A percentile compares a stretch with the other conserved stretches of the same genome.
Conservation (phyloP, 805 yeast species). For the Candida fluviatilis region DNA sequence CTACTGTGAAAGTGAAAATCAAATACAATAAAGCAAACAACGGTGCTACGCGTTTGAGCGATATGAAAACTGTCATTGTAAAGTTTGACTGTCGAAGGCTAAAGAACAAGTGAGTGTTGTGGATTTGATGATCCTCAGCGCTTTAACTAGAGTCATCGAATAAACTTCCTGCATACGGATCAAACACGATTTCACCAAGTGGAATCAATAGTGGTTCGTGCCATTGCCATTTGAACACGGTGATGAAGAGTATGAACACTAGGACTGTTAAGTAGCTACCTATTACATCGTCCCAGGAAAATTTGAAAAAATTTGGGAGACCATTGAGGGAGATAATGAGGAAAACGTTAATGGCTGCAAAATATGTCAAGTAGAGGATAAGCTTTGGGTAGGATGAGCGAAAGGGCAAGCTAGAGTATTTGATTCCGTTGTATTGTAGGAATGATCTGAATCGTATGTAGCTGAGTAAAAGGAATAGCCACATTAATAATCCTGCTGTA, state of each 20-base stretch:
- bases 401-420: conserved; percentile 58
- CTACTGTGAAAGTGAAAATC: conserved; percentile 7
- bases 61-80: neutral
- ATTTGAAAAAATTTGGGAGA: conserved; percentile 12
- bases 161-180: conserved; percentile 1
- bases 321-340: conserved; percentile 15
- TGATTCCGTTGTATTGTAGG: conserved; percentile 46
- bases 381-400: conserved; percentile 9
- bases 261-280: conserved; percentile 8
- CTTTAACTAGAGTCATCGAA: too few relatives aligned
- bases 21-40: conserved; percentile 4
- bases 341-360: conserved; percentile 14
- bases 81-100: neutral
- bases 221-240: conserved; percentile 5
- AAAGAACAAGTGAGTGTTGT: too few relatives aligned
- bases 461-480: conserved; percentile 18
- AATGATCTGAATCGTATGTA: conserved; percentile 12
- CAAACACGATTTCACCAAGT: conserved; percentile 1
- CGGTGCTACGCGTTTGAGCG: neutral
- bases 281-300: conserved; percentile 11
- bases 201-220: conserved; percentile 6
- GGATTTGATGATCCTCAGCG: too few relatives aligned
- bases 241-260: neutral
- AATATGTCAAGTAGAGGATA: conserved; percentile 4
- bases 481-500: conserved; percentile 24